Evolutionary conservation across 257 asterid genomes (phyloP), one percentile per base, ranked within the genome.

Genomic region (Scutellaria baicalensis): DNA sequence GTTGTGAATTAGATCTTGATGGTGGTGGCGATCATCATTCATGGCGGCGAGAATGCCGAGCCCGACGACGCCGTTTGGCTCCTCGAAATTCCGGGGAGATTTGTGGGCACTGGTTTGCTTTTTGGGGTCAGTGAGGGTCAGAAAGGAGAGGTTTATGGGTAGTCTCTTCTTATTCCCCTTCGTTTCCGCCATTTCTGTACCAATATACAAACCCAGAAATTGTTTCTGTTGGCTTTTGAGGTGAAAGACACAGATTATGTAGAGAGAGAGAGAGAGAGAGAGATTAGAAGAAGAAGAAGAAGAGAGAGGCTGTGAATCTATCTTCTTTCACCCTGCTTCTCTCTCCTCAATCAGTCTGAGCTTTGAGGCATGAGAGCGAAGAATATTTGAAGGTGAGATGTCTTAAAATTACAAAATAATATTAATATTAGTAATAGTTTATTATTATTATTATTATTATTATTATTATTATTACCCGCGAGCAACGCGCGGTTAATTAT

Each of bases 11-110:
- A 77, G 80, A 78, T 85, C 82, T 9, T 59, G 84, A 38, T 71
- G 75, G 33, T 48, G 69, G 45, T 64, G 59, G 58, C 54, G 55
- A 20, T 70, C 76, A 27, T 70, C 59, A 42, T 69, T 77, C 68
- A 86, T 68, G 50, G 95, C 89, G 4, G 96, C 96, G 20, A 91
- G 82, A 73, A 91, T 86, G 59, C 94, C 95, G 10, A 91, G 91
- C 42, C 97, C 97, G 45, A 86, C 96, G 69, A 81, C 96, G 27
- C 94, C 97, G 75, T 83, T 84, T 57, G 87, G 86, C 62, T 74
- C 89, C 69, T 84, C 82, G 67, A 83, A 86, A 27, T 57, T 77
- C 62, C 61, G 83, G 68, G 83, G 80, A 51, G 89, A 79, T 80
- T 81, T 88, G 35, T 52, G 68, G 13, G 68, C 70, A 38, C 54